Base-by-base conservation (phyloP, 2,329 filamentous ascomycete species). In the Exophiala aquamarina region DNA sequence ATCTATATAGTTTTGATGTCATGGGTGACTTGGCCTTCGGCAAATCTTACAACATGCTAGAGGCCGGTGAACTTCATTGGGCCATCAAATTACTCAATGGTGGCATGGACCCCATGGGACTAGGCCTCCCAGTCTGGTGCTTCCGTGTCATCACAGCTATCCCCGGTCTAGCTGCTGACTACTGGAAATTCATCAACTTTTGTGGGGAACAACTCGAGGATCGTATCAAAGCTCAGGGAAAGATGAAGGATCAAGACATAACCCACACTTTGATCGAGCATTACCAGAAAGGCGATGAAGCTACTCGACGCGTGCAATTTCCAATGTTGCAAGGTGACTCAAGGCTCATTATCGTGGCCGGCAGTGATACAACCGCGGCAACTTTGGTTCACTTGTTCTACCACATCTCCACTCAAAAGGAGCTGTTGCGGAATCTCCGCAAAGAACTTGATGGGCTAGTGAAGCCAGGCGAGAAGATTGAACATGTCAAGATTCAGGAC, bases 381-480 rank as follows among this genome's bases (percentile, higher is more conserved):
- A 65, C 68, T 0, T 54, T 75, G 15, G 64, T 67, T 1, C 61
- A 63, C 41, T 57, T 72, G 5, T 70, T 76, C 58, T 74, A 70
- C 51, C 54, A 68, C 34, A 57, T 69, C 3, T 63, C 61, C 4
- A 57, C 56, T 9, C 54, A 65, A 28, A 35, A 47, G 7, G 44
- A 41, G 4, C 38, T 47, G 3, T 54, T 51, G 33, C 20, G 57
- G 14, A 63, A 63, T 44, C 49, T 72, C 36, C 57, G 66, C 31
- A 42, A 64, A 42, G 64, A 70, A 49, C 55, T 70, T 2, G 55
- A 60, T 37, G 53, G 19, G 8, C 21, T 54, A 11, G 40, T 41
- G 33, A 35, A 33, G 23, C 17, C 28, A 1, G 46, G 38, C n/a
- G 34, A 41, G 28, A 15, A 31, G 14, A 39, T 49, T 14, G 41